These are phyloP conservation scores for Auricularia sp. DNA, from an alignment of 768 basidiomycete species.

Conservation along the genomic window DNA sequence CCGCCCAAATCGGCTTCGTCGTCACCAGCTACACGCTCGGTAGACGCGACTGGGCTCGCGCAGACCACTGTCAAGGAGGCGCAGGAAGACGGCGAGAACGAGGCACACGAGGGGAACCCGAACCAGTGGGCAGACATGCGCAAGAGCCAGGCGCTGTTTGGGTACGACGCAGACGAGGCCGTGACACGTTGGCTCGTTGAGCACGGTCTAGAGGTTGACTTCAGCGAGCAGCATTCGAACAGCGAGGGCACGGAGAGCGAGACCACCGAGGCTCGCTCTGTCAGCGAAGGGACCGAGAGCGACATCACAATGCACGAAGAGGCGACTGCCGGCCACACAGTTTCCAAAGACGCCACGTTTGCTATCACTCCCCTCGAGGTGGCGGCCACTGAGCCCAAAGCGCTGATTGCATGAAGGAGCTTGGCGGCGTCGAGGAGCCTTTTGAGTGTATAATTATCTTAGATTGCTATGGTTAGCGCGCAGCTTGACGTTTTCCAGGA, in stretches of 20 bases:
- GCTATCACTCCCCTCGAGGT: too few species aligned
- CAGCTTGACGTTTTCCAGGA: too few species aligned
- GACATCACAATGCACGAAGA: too few species aligned
- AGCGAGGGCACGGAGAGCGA: neutral
- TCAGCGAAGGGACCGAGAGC: too few species aligned
- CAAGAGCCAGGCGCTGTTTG: conserved; percentile 39
- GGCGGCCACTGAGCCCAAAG: too few species aligned
- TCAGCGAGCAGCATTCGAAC: neutral
- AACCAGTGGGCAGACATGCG: conserved; percentile 52
- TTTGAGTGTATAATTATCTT: too few species aligned
- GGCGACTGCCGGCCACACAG: too few species aligned
- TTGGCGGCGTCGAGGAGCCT: too few species aligned
- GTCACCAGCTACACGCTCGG: conserved; percentile 20
- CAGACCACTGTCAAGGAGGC: conserved; percentile 10
- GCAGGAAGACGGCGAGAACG: conserved; percentile 8
- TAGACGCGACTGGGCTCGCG: neutral
- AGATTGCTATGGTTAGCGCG: too few species aligned
- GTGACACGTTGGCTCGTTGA: conserved; percentile 10
- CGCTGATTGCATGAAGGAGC: too few species aligned
- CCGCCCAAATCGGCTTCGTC: neutral
- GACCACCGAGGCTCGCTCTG: neutral
- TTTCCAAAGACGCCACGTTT: too few species aligned
- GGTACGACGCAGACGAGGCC: conserved; percentile 14
- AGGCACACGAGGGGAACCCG: conserved; percentile 27
- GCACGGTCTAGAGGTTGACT: conserved; percentile 1